Conservation (phyloP, 2,329 filamentous ascomycete species). For the Botryotinia convoluta region DNA sequence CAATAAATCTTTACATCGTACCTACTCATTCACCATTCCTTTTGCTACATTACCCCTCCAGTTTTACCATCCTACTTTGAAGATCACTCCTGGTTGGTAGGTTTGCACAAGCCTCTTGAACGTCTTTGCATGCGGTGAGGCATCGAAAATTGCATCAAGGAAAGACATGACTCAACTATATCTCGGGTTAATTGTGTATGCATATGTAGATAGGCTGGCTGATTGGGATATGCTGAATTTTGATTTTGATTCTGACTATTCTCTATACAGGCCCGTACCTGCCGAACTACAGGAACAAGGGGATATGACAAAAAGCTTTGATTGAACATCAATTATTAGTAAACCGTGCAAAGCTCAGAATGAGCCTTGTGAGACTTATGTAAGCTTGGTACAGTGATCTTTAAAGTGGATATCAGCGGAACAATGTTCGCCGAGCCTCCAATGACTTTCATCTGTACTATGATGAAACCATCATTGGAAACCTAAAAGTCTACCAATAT, state of each 20-base stretch:
- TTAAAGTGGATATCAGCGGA: background rate
- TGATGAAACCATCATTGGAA: background rate
- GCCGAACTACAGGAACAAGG: background rate
- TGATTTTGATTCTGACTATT: background rate
- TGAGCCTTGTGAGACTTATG: background rate
- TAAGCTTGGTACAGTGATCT: background rate
- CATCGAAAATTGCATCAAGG: background rate
- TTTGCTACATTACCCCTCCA: constrained; percentile 3
- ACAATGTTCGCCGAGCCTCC: background rate
- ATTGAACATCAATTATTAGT: background rate
- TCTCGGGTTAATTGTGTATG: background rate
- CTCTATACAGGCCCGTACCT: background rate
- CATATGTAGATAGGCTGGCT: background rate
- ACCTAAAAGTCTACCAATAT: background rate
- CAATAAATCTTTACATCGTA: background rate
- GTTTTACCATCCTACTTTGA: background rate
- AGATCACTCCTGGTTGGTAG: constrained; percentile 1
- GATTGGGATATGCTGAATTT: background rate
- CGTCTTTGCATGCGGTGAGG: constrained; percentile 8
- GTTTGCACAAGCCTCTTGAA: background rate
- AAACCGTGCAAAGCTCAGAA: background rate
- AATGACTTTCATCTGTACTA: background rate
- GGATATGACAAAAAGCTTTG: background rate
- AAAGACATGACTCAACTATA: background rate
- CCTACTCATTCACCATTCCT: background rate